Conservation (phyloP, 768 basidiomycete genomes). For the Pisolithus tinctorius region DNA sequence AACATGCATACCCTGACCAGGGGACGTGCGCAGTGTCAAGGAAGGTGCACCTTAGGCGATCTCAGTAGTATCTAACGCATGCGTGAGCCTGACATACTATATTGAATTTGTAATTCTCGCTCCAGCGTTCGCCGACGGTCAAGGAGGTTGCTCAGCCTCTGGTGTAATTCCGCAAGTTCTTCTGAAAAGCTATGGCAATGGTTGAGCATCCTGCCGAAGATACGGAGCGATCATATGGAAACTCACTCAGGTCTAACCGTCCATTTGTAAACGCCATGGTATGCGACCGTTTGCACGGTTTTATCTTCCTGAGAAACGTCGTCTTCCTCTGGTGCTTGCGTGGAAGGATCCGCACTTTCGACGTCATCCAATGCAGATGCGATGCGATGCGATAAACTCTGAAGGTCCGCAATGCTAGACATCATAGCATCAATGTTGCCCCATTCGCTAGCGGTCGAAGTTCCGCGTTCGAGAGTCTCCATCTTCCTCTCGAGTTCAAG, state of each 20-base stretch:
- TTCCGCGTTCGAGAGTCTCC: slow-evolving; percentile 31
- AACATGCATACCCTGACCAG: slow-evolving; percentile 67
- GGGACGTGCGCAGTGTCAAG: slow-evolving; percentile 61
- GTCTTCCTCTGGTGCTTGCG: slow-evolving; percentile 20
- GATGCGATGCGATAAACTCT: slow-evolving; percentile 51
- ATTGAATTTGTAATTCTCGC: slow-evolving; percentile 41
- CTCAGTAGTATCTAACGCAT: background rate
- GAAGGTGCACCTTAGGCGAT: slow-evolving; percentile 55
- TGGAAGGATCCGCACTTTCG: slow-evolving; percentile 13
- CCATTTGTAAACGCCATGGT: slow-evolving; percentile 38
- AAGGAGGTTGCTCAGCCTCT: slow-evolving; percentile 37
- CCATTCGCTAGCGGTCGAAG: slow-evolving; percentile 41
- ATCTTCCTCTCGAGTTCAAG: slow-evolving; percentile 51
- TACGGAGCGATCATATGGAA: background rate
- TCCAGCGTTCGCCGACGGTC: slow-evolving; percentile 48
- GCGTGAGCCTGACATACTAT: slow-evolving; percentile 35
- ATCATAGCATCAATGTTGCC: slow-evolving; percentile 46
- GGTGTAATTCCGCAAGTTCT: slow-evolving; percentile 44
- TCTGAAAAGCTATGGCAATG: slow-evolving; percentile 49
- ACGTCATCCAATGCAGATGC: slow-evolving; percentile 36
- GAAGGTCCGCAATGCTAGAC: slow-evolving; percentile 44
- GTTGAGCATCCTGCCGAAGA: background rate
- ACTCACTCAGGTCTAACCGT: slow-evolving; percentile 61
- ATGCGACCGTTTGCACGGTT: slow-evolving; percentile 8
- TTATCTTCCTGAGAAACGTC: slow-evolving; percentile 10